Evolutionary conservation across 768 basidiomycete genomes (phyloP), one percentile per base, ranked within the genome.

Genomic region (Ramaria rubella): DNA sequence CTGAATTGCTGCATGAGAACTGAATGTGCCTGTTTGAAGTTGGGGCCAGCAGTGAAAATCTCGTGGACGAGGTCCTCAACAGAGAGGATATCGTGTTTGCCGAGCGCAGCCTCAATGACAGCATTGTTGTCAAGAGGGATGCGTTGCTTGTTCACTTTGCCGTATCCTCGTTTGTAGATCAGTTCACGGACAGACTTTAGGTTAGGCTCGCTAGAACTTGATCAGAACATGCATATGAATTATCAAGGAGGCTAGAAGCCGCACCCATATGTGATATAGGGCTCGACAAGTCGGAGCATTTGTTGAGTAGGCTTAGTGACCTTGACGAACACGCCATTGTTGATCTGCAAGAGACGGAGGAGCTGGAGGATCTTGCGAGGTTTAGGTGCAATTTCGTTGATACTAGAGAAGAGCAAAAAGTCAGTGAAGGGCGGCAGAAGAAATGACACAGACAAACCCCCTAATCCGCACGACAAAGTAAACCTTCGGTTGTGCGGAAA

Each of bases 311-410:
- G 94, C 73, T 81, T 90, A 65, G 94, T 97, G 54, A 90, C 94
- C 75, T 95, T 94, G 71, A 99, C 83, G 70, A 99, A 99, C 46
- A 99, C 86, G 72, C 95, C 96, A 69, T 94, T 98, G 85, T 99
- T 98, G 81, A 99, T 99, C 73, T 98, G 96, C 66, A 96, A 87
- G 61, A 99, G 85, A 66, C 96, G 94, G 70, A 99, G 89, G 61
- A 99, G 86, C 71, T 99, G 96, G 66, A 99, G 76, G 70, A 99
- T 97, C 81, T 99, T 99, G 70, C 94, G 88, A 68, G 96, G 96
- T 77, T 99, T 99, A 59, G 96, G 96, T 55, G 96, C 93, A 69
- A 99, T 96, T 72, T 98, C 92, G 74, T 97, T 98, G 80, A 99
- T 94, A 95, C 96, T 94, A 63, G n/a, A n/a, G n/a, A n/a, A 9